Conservation (phyloP, 192 early-diverging fungal genomes). For the Coemansia sp. region DNA sequence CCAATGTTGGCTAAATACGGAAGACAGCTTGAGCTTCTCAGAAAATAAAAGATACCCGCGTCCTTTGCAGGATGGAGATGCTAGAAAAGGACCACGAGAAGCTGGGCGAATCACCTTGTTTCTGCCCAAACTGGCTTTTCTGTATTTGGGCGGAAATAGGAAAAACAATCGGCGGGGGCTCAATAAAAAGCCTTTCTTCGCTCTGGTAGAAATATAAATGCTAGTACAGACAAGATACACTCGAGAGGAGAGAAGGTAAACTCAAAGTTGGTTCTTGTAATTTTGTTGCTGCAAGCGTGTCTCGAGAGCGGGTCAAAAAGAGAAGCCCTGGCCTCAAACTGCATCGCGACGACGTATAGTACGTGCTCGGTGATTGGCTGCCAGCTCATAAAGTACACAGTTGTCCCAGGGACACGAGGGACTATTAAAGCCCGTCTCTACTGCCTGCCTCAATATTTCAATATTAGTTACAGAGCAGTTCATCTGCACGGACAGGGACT, state of each 20-base stretch:
- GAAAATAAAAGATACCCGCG: not conserved
- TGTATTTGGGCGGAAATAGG: not conserved
- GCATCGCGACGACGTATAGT: not conserved
- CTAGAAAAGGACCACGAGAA: not conserved
- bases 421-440: not conserved
- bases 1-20: conserved; percentile 6
- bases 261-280: not conserved
- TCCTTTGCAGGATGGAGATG: not conserved
- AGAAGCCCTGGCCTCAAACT: conserved; percentile 5
- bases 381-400: not conserved
- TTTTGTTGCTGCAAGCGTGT: not conserved
- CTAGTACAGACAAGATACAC: not conserved
- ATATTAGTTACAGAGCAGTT: not conserved
- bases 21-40: not conserved
- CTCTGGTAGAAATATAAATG: not conserved
- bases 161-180: not conserved
- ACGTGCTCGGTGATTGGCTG: not conserved
- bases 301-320: not conserved
- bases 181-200: not conserved
- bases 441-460: not conserved
- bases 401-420: not conserved
- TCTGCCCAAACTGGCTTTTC: not conserved
- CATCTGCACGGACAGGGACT: not conserved
- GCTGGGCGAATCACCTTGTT: not conserved
- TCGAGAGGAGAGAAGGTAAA: not conserved